phyloP scores from a whole-genome alignment of 2,329 filamentous ascomycete genomes.

The Juglanconis sp. region DNA sequence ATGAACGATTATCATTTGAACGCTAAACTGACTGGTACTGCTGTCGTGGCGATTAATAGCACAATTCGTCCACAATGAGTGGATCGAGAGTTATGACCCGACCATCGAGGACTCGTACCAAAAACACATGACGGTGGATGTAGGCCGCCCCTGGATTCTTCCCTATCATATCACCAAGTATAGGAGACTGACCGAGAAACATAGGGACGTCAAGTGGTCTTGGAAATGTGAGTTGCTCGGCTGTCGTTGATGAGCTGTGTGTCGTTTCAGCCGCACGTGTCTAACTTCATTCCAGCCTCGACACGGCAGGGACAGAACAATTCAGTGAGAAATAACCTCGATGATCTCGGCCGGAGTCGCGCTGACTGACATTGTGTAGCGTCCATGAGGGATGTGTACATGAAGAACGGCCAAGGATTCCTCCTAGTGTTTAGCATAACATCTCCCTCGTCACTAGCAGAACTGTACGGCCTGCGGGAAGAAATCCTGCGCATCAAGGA shows the following conservation, averaged over 20 bases:
- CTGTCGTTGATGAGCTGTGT: slow-evolving; percentile 10
- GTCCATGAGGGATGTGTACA: slow-evolving; percentile 77
- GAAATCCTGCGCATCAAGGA: slow-evolving; percentile 91
- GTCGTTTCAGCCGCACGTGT: slow-evolving; percentile 5
- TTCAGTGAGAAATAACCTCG: slow-evolving; percentile 65
- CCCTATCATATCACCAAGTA: slow-evolving; percentile 12
- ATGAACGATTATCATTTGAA: slow-evolving; percentile 16
- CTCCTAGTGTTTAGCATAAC: slow-evolving; percentile 91
- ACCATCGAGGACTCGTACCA: slow-evolving; percentile 77
- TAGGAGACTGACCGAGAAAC: slow-evolving; percentile 29
- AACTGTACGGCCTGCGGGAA: slow-evolving; percentile 77
- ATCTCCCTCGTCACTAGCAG: slow-evolving; percentile 75
- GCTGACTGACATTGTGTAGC: slow-evolving; percentile 38
- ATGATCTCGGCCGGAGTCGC: neutral
- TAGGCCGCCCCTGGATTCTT: slow-evolving; percentile 45
- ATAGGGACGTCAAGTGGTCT: slow-evolving; percentile 79
- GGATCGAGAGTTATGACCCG: slow-evolving; percentile 84
- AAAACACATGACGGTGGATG: slow-evolving; percentile 77
- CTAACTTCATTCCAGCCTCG: slow-evolving; percentile 53
- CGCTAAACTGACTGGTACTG: slow-evolving; percentile 14
- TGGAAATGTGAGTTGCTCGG: slow-evolving; percentile 70
- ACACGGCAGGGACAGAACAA: slow-evolving; percentile 88
- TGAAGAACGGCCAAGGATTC: slow-evolving; percentile 91
- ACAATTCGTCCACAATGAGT: slow-evolving; percentile 91
- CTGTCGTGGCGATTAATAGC: slow-evolving; percentile 45